Base-by-base conservation (phyloP, 2,329 filamentous ascomycete species). In the Xylaria sp. region DNA sequence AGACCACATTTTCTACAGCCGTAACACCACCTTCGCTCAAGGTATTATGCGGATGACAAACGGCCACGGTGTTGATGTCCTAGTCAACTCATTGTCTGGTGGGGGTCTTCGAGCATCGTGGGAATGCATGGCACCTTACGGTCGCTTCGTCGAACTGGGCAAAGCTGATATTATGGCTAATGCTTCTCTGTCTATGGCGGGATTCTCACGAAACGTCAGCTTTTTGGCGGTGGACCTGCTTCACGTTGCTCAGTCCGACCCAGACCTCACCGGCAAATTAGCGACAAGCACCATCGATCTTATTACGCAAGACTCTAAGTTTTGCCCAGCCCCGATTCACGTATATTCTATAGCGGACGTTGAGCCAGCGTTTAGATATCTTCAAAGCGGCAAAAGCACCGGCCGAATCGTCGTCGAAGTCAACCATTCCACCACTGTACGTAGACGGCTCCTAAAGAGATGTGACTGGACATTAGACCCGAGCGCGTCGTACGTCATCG, bases 401-500 rank as follows among this genome's bases (percentile, higher is more conserved):
- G 38, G 38, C 3, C 38, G 38, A 6, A 19, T 42, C 4, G 38
- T 42, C n/a, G 9, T 42, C 14, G n/a, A 19, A 19, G n/a, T 42
- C 14, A 42, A n/a, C 38, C 15, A 42, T 19, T 17, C 38, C 8
- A 9, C 9, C 17, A 17, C 9, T 6, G 38, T 42, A 17, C 14
- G n/a, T 4, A 19, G 14, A n/a, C 14, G 14, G 17, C 38, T 42
- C 9, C 38, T 42, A 17, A 17, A n/a, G 38, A 42, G n/a, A 17
- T 42, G 14, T 42, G 38, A 42, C 38, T 42, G 2, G n/a, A 42
- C 14, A 42, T n/a, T 59, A 63, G 14, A 65, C 49, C 2, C 33
- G 56, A 59, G 71, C 15, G 70, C 71, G 23, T 71, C 70, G 0
- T 77, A 76, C 61, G 61, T 78, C 21, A 65, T 77, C 28, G 71